phyloP scores from a whole-genome alignment of 768 basidiomycete species.

The Tricholoma terreum region DNA sequence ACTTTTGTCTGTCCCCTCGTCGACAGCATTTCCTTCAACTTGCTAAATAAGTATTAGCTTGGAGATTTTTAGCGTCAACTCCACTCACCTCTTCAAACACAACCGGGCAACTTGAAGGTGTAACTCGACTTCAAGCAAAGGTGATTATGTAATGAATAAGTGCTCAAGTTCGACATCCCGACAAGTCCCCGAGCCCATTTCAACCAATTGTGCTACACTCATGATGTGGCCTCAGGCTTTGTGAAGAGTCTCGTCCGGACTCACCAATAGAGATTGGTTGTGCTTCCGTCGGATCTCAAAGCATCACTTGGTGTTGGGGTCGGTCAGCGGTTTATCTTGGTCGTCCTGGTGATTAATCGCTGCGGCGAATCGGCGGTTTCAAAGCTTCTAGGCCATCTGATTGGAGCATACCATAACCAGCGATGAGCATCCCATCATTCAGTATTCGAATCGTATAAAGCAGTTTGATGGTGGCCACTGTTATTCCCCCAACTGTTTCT shows the following conservation, averaged over 20 bases:
- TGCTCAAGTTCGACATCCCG: too few relatives aligned
- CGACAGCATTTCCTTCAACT: too few relatives aligned
- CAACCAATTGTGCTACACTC: too few relatives aligned
- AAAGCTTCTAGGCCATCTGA: not conserved
- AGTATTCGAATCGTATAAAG: too few relatives aligned
- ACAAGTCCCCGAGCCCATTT: too few relatives aligned
- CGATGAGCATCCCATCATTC: not conserved
- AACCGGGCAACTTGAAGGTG: too few relatives aligned
- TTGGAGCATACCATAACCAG: not conserved
- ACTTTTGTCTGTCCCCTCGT: constrained; percentile 28
- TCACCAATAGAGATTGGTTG: not conserved
- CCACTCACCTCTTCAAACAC: too few relatives aligned
- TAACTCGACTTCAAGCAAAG: too few relatives aligned
- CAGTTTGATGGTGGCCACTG: too few relatives aligned
- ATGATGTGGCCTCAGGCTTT: constrained; percentile 18
- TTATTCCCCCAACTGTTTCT: not conserved
- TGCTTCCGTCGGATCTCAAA: not conserved
- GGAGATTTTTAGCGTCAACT: too few relatives aligned
- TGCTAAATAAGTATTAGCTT: too few relatives aligned
- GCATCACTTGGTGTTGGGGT: not conserved
- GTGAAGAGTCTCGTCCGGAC: constrained; percentile 11
- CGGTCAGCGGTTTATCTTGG: not conserved
- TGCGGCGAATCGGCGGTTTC: not conserved
- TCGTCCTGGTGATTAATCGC: not conserved
- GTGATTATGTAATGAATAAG: too few relatives aligned